A percentile compares a stretch with the other conserved stretches of the same genome.
phyloP scores from a whole-genome alignment of 176 grass and related monocot genomes.

The Panicum miliaceum region DNA sequence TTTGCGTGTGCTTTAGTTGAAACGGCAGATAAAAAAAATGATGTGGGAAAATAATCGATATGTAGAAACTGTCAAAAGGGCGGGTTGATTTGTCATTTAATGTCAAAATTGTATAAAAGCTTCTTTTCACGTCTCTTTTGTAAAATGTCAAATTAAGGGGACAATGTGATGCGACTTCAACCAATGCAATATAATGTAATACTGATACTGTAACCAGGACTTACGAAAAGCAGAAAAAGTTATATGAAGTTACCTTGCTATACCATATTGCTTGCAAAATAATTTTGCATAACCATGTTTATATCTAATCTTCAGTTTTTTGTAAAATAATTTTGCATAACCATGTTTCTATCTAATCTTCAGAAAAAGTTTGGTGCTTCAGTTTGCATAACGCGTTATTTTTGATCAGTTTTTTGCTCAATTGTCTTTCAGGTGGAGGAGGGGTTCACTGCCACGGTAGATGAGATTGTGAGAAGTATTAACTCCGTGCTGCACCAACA shows the following conservation, averaged over 20 bases:
- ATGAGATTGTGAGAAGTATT: conserved; percentile 65
- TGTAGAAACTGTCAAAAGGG: neutral
- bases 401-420: neutral
- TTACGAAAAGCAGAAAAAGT: neutral
- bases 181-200: neutral
- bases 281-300: neutral
- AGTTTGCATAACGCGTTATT: neutral
- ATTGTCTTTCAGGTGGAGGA: conserved; percentile 52
- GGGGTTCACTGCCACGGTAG: conserved; percentile 51
- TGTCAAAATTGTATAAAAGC: neutral
- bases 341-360: neutral
- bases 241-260: too few relatives aligned
- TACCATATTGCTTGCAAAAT: neutral
- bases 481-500: conserved; percentile 47
- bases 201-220: neutral
- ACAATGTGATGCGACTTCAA: neutral
- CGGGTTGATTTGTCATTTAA: neutral
- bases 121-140: neutral
- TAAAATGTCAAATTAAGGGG: neutral
- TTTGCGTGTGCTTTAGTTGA: neutral
- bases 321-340: neutral
- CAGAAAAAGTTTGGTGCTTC: neutral
- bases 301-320: too few relatives aligned
- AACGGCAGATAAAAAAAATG: neutral
- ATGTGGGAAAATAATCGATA: neutral